A percentile compares a stretch with the other conserved stretches of the same genome.
Evolutionary conservation across 495 filamentous ascomycete species (phyloP).

Genomic region (Podospora pseudopauciseta): DNA sequence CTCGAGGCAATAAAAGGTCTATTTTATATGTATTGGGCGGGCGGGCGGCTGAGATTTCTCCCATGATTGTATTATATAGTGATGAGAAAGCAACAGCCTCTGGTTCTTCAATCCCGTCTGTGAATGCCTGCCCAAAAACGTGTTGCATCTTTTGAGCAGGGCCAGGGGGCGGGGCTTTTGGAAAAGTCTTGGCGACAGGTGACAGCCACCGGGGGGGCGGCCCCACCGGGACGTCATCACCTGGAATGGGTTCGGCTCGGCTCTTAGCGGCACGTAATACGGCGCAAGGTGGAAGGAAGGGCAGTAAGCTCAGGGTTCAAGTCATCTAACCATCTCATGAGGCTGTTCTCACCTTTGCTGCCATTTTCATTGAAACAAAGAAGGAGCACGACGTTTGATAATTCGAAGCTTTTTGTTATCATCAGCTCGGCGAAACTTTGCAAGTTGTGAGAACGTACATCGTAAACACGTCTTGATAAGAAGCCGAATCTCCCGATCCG

Average conservation of each 20-base stretch:
- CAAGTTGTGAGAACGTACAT: too few relatives aligned
- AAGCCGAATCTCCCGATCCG: neutral
- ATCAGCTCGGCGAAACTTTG: too few relatives aligned
- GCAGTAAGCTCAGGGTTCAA: neutral
- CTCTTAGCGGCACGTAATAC: neutral
- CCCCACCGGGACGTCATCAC: slow-evolving; percentile 5
- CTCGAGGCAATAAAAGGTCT: neutral
- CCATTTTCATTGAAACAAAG: neutral
- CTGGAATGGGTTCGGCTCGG: neutral
- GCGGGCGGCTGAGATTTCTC: neutral
- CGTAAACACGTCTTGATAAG: neutral
- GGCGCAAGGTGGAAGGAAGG: neutral
- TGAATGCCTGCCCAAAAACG: neutral
- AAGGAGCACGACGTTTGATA: neutral
- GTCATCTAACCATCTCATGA: neutral
- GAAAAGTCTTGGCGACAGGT: neutral
- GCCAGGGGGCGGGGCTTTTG: too few relatives aligned
- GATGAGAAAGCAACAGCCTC: neutral
- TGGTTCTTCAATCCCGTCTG: neutral
- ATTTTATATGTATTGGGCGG: neutral
- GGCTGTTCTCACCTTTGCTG: neutral
- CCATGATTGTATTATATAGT: neutral
- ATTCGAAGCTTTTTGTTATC: too few relatives aligned
- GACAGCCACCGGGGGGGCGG: neutral
- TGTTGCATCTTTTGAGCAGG: neutral